Evolutionary conservation across 176 grass and related monocot species (phyloP), one percentile per base, ranked within the genome.

Genomic region (Raddia distichophylla): DNA sequence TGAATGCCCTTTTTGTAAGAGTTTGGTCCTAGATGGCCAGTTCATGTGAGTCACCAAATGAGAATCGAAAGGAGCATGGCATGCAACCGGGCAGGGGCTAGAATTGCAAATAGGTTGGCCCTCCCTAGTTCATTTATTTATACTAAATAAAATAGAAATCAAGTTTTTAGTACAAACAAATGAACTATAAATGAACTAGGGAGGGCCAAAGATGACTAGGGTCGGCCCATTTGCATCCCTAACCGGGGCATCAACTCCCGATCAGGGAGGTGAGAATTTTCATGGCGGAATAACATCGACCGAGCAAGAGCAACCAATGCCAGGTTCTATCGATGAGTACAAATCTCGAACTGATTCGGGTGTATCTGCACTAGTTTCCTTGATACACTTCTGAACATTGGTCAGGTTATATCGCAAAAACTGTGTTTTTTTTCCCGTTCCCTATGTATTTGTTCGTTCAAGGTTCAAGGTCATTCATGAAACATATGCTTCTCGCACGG

Each of bases 271-370:
- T 43, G 0, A 67, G 46, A 19, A 48, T 54, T 49, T 49, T 77
- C 65, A 71, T 48, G 73, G 14, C 3, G 57, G 43, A 67, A 27
- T 76, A 69, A 57, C 56, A 82, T 71, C 64, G 55, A 16, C 58
- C 42, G 56, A 71, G n/a, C 37, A 40, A 40, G 27, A 27, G 27
- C 77, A 56, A 40, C 65, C 48, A 8, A 69, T 78, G 66, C 18
- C 66, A 72, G 66, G 43, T 43, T 64, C 37, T 65, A 78, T 87
- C 49, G 50, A 48, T 64, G 60, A 19, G 54, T 63, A 1, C 7
- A 46, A 46, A 77, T 62, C 16, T 22, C 52, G 20, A 60, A 55
- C 14, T 46, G 37, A 78, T 64, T 64, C 47, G 1, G 6, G 8
- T 72, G 75, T 85, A 65, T 11, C 10, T 64, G 57, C 35, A 62